Percentiles rank a stretch among this genome's conserved stretches.
Conservation (phyloP, 768 basidiomycete genomes). For the Suillus bovinus region DNA sequence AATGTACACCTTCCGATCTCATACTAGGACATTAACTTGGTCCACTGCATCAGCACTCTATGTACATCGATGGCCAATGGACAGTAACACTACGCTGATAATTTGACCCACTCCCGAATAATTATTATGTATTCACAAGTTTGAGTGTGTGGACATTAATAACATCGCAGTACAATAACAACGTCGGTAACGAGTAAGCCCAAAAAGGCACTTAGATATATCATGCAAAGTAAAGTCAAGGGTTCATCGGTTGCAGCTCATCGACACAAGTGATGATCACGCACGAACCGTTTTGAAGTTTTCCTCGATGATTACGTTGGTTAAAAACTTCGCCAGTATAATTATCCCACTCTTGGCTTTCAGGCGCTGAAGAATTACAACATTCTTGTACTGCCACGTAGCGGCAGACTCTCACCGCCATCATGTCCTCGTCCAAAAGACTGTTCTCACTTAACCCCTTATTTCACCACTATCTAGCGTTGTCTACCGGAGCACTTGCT, state of each 20-base stretch:
- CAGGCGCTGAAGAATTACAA: neutral
- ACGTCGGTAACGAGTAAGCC: neutral
- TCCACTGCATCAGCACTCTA: conserved; percentile 4
- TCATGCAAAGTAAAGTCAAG: too few relatives aligned
- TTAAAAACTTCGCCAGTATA: neutral
- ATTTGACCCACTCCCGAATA: neutral
- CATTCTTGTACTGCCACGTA: neutral
- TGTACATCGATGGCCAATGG: conserved; percentile 8
- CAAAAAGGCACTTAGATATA: neutral
- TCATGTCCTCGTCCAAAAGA: conserved; percentile 28
- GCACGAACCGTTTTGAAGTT: neutral
- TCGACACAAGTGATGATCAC: neutral
- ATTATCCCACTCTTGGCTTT: neutral
- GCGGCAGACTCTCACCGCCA: conserved; percentile 8
- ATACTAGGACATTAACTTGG: neutral
- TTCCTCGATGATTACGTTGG: neutral
- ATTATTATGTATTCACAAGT: too few relatives aligned
- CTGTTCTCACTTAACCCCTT: conserved; percentile 41
- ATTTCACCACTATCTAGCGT: conserved; percentile 52
- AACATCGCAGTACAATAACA: neutral
- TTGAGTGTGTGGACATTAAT: neutral
- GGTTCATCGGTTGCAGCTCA: too few relatives aligned
- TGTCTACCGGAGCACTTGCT: conserved; percentile 39
- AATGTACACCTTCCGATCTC: neutral
- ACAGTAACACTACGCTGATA: conserved; percentile 1